Base-by-base conservation (phyloP, 306 rosid species). In the Fragaria nilgerrensis region DNA sequence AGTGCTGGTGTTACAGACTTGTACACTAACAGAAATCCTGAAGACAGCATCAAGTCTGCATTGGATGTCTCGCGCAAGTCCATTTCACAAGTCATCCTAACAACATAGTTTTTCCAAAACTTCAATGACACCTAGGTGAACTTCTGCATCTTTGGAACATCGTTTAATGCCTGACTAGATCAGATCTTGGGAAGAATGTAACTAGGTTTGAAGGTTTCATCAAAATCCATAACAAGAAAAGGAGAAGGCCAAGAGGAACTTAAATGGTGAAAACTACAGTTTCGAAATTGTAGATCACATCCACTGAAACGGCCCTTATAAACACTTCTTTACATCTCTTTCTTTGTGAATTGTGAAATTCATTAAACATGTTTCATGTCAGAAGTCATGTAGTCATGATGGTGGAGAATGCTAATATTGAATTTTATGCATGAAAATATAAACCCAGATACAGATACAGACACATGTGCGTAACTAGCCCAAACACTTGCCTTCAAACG, bases 101-200 rank as follows among this genome's bases (percentile, higher is more conserved):
- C 44, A 48, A 29, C 56, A 45, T 23, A 70, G 15, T 45, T 4
- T 14, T 45, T 47, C 17, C 6, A 23, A 50, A 72, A 50, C 19
- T 34, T 52, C 32, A 72, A n/a, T 50, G 41, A 52, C 32, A 50
- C 47, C 47, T 41, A 52, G 41, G 16, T 12, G 17, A 70, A 8
- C 16, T 27, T 70, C 36, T 19, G 41, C 27, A 29, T 50, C 45
- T 20, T 19, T 71, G 20, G 5, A n/a, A 27, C 48, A 53, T 36
- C 49, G 36, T 72, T 72, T 20, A 65, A 73, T 37, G 16, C 17
- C 16, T 73, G 67, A 36, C 48, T n/a, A 20, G 47, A 50, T 72
- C 75, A 72, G 50, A 9, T 55, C 37, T 14, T 73, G n/a, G 66
- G 48, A 73, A 53, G 20, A 53, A 36, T 11, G 61, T 50, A 72